Evolutionary conservation across 345 rosid genomes (phyloP), one percentile per base, ranked within the genome.

Genomic region (Eucalyptus cladocalyx): DNA sequence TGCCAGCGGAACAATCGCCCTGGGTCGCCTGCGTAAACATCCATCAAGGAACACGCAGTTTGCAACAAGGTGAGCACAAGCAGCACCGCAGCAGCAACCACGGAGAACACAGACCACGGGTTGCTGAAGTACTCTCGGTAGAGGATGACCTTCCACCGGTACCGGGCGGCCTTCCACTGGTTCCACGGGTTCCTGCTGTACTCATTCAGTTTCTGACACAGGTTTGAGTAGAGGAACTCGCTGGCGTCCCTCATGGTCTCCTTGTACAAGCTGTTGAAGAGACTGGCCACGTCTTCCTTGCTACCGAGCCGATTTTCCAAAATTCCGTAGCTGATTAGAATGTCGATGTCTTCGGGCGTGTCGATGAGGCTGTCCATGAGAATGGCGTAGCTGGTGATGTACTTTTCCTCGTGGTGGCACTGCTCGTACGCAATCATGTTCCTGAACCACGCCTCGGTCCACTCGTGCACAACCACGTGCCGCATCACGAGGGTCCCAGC

Each of bases 401-500:
- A 11, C 85, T 76, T 88, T 17, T 76, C 19, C 3, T 0, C 5
- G 24, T 48, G 51, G 87, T 60, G 87, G 67, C 90, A 67, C 69
- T 92, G 91, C 85, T 92, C 93, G 47, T 48, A 92, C 26, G 89
- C 91, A 19, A 91, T 89, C 43, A 92, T 87, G 72, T 91, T 90
- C 15, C 91, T 69, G 8, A 92, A 62, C 32, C 60, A 58, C 11
- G 87, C 37, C 21, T 90, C 92, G 7, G 93, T 91, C 81, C 81
- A 37, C 45, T 37, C 1, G 4, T 72, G 28, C 45, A 72, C 81
- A 37, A 37, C 45, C 81, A 72, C 8, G 14, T 12, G 81, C 28
- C 1, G 15, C 81, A 72, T 72, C 45, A 1, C 9, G 3, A 72
- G 81, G 81, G 8, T 72, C 26, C 45, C 81, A 43, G 11, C 16